Evolutionary conservation across 805 yeast genomes (phyloP).

Genomic region (Myxozyma neotropica): DNA sequence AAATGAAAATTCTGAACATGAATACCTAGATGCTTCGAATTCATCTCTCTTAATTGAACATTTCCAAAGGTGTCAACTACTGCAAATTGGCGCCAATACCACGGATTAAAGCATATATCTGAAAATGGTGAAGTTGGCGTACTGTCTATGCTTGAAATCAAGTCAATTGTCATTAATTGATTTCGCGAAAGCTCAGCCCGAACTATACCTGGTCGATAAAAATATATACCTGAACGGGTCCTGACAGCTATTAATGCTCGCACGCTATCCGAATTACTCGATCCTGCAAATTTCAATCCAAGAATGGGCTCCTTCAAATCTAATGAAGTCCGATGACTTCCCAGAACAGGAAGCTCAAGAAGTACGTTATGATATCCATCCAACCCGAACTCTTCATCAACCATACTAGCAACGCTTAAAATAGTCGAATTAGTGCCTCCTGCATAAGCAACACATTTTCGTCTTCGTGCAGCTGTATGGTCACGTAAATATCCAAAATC

Average conservation of each 20-base stretch:
- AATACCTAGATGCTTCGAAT: not conserved
- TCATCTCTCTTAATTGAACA: not conserved
- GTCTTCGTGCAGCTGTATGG: not conserved
- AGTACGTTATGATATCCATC: not conserved
- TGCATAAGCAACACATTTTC: conserved; percentile 16
- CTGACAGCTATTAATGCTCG: conserved; percentile 22
- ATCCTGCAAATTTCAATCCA: conserved; percentile 29
- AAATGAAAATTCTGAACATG: not conserved
- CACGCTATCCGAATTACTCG: conserved; percentile 11
- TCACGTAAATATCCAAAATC: conserved; percentile 20
- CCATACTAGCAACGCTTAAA: conserved; percentile 7
- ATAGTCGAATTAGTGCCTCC: conserved; percentile 14
- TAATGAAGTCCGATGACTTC: not conserved
- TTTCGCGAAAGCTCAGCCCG: conserved; percentile 12
- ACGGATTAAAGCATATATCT: conserved; percentile 47
- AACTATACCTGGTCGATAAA: conserved; percentile 28
- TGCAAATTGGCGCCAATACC: conserved; percentile 40
- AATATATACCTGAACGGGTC: conserved; percentile 2
- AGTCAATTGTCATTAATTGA: conserved; percentile 6
- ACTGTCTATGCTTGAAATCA: not conserved
- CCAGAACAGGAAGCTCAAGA: conserved; percentile 16
- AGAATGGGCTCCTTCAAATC: conserved; percentile 11
- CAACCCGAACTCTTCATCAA: not conserved
- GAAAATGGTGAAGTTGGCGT: conserved; percentile 25
- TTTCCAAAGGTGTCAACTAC: conserved; percentile 50